Evolutionary conservation across 2,329 filamentous ascomycete genomes (phyloP).

Genomic region (Coniochaeta prunicola): DNA sequence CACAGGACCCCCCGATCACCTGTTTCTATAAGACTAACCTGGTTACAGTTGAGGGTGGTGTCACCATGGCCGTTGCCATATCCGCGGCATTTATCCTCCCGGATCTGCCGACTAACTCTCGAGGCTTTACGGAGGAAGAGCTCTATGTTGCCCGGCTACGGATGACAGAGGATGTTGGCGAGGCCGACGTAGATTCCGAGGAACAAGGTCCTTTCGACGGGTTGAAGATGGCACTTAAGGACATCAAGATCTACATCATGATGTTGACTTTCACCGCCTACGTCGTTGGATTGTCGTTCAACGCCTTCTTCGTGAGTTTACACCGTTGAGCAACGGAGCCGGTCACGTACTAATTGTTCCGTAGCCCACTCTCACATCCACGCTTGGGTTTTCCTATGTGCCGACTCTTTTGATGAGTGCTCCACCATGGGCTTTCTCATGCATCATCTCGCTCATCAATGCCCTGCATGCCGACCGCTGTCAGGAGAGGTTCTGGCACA

Average conservation of each 20-base stretch:
- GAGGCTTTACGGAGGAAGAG: slow-evolving; percentile 54
- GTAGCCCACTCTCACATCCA: slow-evolving; percentile 42
- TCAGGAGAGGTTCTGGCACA: slow-evolving; percentile 54
- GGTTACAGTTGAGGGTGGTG: slow-evolving; percentile 40
- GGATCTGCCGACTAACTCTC: slow-evolving; percentile 47
- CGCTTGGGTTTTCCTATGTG: slow-evolving; percentile 44
- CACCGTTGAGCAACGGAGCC: background rate
- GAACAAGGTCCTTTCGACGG: slow-evolving; percentile 45
- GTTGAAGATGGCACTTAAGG: slow-evolving; percentile 50
- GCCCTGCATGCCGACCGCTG: slow-evolving; percentile 49
- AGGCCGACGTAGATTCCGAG: slow-evolving; percentile 43
- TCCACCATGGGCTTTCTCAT: slow-evolving; percentile 52
- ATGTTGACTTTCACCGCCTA: slow-evolving; percentile 56
- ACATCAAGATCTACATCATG: slow-evolving; percentile 56
- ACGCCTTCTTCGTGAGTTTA: slow-evolving; percentile 47
- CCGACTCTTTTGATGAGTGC: slow-evolving; percentile 48
- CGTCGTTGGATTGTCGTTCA: slow-evolving; percentile 50
- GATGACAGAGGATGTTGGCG: slow-evolving; percentile 50
- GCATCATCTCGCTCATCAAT: slow-evolving; percentile 45
- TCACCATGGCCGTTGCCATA: slow-evolving; percentile 42
- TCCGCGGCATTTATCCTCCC: slow-evolving; percentile 41
- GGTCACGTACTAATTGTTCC: slow-evolving; percentile 6
- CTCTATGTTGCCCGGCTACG: slow-evolving; percentile 44
- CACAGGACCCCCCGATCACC: too few relatives aligned
- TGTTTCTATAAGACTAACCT: background rate